Conservation (phyloP, 306 rosid species). For the Medicago arabica region DNA sequence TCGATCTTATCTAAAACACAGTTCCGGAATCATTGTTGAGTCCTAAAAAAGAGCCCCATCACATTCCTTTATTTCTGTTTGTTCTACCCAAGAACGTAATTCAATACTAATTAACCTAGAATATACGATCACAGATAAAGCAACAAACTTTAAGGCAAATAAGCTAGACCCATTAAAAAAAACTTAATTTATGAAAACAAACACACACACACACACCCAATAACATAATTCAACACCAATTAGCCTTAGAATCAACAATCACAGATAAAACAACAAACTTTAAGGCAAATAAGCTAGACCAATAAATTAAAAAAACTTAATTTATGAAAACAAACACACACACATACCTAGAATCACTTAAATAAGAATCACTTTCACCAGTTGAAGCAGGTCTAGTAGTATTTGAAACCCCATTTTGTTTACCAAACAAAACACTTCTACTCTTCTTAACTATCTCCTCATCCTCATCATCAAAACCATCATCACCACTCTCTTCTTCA, state of each 20-base stretch:
- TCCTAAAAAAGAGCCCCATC: not conserved
- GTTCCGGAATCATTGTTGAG: not conserved
- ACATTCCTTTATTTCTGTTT: not conserved
- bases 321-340: not conserved
- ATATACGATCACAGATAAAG: not conserved
- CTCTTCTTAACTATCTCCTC: constrained; percentile 49
- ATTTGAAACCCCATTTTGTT: constrained; percentile 39
- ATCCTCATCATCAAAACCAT: constrained; percentile 32
- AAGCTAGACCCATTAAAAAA: not conserved
- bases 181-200: no score
- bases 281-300: not conserved
- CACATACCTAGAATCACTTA: constrained; percentile 78
- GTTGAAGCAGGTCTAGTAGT: constrained; percentile 49
- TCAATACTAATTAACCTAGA: not conserved
- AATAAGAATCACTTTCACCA: constrained; percentile 66
- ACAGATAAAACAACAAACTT: not conserved
- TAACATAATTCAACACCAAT: not conserved
- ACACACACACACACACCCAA: no score
- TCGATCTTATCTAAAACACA: not conserved
- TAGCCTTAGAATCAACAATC: not conserved
- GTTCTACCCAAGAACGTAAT: not conserved
- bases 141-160: not conserved
- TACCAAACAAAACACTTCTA: constrained; percentile 54
- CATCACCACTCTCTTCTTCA: constrained; percentile 31
- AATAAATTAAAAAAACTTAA: not conserved